Evolutionary conservation across 1,284 basidiomycete genomes (phyloP), one percentile per base, ranked within the genome.

Genomic region (Vanrija humicola): DNA sequence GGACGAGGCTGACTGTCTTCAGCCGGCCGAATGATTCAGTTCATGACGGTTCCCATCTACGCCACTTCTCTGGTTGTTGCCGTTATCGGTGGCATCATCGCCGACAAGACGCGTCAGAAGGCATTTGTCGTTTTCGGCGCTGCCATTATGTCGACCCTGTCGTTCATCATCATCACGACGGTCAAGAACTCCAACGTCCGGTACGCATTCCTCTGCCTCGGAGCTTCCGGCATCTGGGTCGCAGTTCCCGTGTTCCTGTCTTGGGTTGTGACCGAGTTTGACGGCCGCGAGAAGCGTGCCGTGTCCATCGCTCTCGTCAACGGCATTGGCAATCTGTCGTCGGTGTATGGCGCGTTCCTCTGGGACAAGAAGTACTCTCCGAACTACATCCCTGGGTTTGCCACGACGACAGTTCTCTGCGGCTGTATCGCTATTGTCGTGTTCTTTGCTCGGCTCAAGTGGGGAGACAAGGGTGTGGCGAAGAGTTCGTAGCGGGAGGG

Each of bases 371-470:
- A 53, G 16, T 42, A 28, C 26, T 54, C 53, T 3, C 62, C 62
- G 1, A 29, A 28, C n/a, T 64, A 64, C 48, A 52, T 54, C 18
- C 47, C 49, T 5, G 62, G 62, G 15, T 58, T 60, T 43, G 58
- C 52, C 15, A 62, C 67, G 50, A 68, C 68, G 2, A 69, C 66
- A 7, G 64, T 58, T 12, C 48, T 72, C n/a, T 58, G 70, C 45
- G 66, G 58, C 25, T 26, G 60, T 23, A 64, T 63, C 10, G 64
- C 53, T 0, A 18, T 64, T 4, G 55, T 66, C 46, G 58, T 59
- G 2, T 18, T 60, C 15, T 10, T 56, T 38, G 44, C 63, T 48
- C 63, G 65, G 48, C 64, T 62, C 62, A 62, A 50, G 50, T 70
- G 64, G 45, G 64, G 65, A 7, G 67, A 71, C 56, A 59, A 51